Percentiles rank a stretch among this genome's conserved stretches.
Evolutionary conservation across 495 filamentous ascomycete species (phyloP).

Genomic region (Hypoxylon intermedium): DNA sequence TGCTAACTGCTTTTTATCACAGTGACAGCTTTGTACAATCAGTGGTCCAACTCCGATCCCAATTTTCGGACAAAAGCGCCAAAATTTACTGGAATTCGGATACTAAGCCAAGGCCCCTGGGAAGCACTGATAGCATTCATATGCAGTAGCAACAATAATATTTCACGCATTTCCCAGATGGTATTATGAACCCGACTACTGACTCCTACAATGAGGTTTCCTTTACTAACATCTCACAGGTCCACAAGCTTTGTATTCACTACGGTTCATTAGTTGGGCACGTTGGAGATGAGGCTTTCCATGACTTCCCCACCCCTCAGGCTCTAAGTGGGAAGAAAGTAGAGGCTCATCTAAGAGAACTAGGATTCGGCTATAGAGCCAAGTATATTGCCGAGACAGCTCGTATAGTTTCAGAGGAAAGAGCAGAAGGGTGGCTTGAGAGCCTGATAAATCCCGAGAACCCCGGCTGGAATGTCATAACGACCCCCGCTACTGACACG

Average conservation of each 20-base stretch:
- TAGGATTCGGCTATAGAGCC: slow-evolving; percentile 95
- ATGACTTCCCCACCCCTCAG: slow-evolving; percentile 84
- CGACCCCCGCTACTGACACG: slow-evolving; percentile 7
- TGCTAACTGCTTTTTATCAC: not conserved
- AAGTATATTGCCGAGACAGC: slow-evolving; percentile 91
- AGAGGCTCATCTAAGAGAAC: slow-evolving; percentile 75
- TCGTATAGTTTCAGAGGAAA: slow-evolving; percentile 69
- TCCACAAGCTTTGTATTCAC: slow-evolving; percentile 85
- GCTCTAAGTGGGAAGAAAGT: slow-evolving; percentile 71
- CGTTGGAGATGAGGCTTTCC: slow-evolving; percentile 72
- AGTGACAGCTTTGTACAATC: slow-evolving; percentile 74
- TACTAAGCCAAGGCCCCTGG: slow-evolving; percentile 94
- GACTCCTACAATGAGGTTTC: not conserved
- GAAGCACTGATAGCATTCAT: slow-evolving; percentile 94
- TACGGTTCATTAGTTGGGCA: slow-evolving; percentile 81
- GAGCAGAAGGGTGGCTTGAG: slow-evolving; percentile 76
- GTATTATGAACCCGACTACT: slow-evolving; percentile 43
- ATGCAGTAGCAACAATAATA: slow-evolving; percentile 99
- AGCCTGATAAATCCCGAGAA: slow-evolving; percentile 77
- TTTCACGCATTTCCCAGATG: slow-evolving; percentile 93
- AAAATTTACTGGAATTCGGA: slow-evolving; percentile 90
- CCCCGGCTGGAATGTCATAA: slow-evolving; percentile 54
- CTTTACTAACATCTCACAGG: slow-evolving; percentile 43
- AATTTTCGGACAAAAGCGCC: slow-evolving; percentile 91
- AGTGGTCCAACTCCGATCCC: slow-evolving; percentile 84